Evolutionary conservation across 1,139 yeast species (phyloP), one percentile per base, ranked within the genome.

Genomic region (Suhomyces maxii): DNA sequence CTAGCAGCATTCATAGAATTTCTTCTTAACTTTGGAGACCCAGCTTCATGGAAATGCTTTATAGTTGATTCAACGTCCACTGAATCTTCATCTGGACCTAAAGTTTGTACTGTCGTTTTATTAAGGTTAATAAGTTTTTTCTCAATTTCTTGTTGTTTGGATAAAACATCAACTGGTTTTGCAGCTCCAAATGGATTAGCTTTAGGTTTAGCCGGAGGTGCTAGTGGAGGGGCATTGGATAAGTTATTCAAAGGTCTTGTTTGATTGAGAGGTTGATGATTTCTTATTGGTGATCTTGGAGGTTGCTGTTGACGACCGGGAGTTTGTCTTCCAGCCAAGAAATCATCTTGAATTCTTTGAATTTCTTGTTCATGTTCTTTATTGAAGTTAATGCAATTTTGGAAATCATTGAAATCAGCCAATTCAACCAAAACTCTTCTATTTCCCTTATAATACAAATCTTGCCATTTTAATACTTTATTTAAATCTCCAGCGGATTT

Each of bases 31-130:
- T 41, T 49, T 9, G 52, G 51, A 18, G 54, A 42, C 1, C 41
- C 45, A 10, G 46, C 44, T 25, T 54, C 51, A 8, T 56, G 47
- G 47, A 50, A 53, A 53, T 54, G 52, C 51, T 52, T 42, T 49
- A 43, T 38, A 2, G 54, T 52, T 10, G 49, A 46, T 42, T 59
- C 59, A n/a, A 53, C 52, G 41, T 58, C 58, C 5, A 51, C 47
- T 8, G 46, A 37, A 25, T 51, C 54, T 12, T 54, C 60, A 12
- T 58, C 62, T 13, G 66, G 62, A 0, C 78, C 81, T 34, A 77
- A 53, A 2, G 83, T 80, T 57, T 76, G 77, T 42, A 79, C 73
- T 0, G 88, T 84, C 0, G 86, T 83, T 36, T 78, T 76, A 56
- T 84, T 84, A 38, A 83, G 64, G 42, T 71, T 68, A 7, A 75